phyloP scores from a whole-genome alignment of 345 rosid genomes.

The Salix exigua region DNA sequence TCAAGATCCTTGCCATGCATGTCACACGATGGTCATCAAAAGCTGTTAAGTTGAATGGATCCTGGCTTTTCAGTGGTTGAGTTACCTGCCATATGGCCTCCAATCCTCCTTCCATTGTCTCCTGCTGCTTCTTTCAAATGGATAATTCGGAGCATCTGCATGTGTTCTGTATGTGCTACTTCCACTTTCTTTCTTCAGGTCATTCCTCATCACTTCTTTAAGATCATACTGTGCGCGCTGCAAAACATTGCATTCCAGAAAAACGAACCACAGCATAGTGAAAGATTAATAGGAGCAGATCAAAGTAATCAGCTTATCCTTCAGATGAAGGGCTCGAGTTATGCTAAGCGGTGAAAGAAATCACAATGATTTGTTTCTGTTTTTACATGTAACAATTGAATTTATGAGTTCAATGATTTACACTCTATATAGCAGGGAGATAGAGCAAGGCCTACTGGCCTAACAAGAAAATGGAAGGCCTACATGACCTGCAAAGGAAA shows the following conservation, averaged over 20 bases:
- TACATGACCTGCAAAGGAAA: background rate
- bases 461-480: background rate
- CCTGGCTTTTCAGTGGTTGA: background rate
- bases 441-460: background rate
- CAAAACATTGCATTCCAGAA: constrained; percentile 1
- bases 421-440: background rate
- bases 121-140: constrained; percentile 40
- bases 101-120: constrained; percentile 26
- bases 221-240: constrained; percentile 81
- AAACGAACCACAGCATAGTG: background rate
- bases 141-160: constrained; percentile 42
- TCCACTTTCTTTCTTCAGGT: constrained; percentile 57
- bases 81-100: constrained; percentile 20
- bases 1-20: background rate
- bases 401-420: background rate
- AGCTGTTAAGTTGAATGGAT: background rate
- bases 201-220: constrained; percentile 70
- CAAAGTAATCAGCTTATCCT: background rate
- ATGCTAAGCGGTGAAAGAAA: background rate
- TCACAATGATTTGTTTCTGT: background rate
- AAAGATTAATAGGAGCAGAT: background rate
- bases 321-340: background rate
- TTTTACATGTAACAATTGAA: background rate
- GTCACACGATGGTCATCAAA: background rate
- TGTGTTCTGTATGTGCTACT: constrained; percentile 45